Conservation (phyloP, 192 early-diverging fungal species). For the Coemansia asiatica region DNA sequence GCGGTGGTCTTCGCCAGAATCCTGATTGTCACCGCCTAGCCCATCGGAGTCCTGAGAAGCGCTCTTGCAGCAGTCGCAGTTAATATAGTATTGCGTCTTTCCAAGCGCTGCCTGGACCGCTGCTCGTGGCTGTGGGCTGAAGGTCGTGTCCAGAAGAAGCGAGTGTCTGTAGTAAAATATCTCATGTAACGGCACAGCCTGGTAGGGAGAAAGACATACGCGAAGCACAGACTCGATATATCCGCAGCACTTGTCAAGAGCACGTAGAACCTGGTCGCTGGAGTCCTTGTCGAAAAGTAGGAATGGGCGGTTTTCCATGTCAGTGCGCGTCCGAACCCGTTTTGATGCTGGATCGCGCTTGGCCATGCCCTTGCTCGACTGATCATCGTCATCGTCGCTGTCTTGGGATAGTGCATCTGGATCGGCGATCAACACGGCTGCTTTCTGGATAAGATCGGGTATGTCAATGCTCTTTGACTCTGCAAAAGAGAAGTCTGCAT, state of each 20-base stretch:
- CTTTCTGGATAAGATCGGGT: constrained; percentile 13
- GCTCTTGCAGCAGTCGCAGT: constrained; percentile 75
- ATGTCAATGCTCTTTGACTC: constrained; percentile 17
- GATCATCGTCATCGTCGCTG: neutral
- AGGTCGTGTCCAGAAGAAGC: constrained; percentile 74
- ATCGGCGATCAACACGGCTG: constrained; percentile 14
- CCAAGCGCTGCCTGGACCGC: constrained; percentile 82
- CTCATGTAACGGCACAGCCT: constrained; percentile 68
- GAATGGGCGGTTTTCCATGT: constrained; percentile 48
- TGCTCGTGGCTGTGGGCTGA: constrained; percentile 80
- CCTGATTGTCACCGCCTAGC: constrained; percentile 22
- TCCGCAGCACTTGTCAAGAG: constrained; percentile 34
- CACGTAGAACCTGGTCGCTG: constrained; percentile 36
- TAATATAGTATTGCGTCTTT: constrained; percentile 73
- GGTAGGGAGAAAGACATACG: constrained; percentile 59
- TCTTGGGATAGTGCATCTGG: constrained; percentile 12
- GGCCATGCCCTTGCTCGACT: neutral
- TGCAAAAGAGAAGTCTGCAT: constrained; percentile 27
- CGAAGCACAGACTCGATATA: constrained; percentile 32
- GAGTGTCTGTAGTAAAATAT: constrained; percentile 76
- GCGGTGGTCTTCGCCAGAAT: constrained; percentile 38
- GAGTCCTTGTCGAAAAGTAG: constrained; percentile 42
- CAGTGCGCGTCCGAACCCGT: constrained; percentile 46
- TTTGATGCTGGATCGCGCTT: neutral
- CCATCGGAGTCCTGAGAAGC: neutral